Evolutionary conservation across 768 basidiomycete species (phyloP).

Genomic region (Rhodosporidiobolus odoratus): DNA sequence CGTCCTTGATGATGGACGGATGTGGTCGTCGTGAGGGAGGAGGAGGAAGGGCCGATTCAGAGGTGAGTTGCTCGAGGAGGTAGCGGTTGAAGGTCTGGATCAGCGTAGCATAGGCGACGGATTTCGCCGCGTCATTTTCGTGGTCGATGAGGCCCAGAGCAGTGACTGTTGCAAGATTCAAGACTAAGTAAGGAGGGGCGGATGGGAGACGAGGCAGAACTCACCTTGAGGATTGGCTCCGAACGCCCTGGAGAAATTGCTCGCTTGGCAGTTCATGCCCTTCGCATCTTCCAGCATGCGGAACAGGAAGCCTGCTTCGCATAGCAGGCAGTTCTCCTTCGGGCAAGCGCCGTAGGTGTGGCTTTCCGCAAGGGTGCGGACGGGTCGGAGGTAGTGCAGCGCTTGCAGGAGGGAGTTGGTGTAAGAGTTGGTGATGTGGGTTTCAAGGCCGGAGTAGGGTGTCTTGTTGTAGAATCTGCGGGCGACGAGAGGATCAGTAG

Average conservation of each 20-base stretch:
- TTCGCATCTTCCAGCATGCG: constrained; percentile 93
- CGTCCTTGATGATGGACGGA: constrained; percentile 41
- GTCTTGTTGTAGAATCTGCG: constrained; percentile 89
- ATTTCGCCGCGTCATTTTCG: constrained; percentile 55
- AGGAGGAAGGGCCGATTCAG: constrained; percentile 67
- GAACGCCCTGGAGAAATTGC: constrained; percentile 93
- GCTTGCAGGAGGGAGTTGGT: constrained; percentile 84
- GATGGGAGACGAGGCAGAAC: neutral
- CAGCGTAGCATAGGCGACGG: constrained; percentile 62
- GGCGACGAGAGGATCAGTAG: constrained; percentile 2
- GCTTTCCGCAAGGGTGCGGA: constrained; percentile 76
- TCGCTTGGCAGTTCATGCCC: constrained; percentile 91
- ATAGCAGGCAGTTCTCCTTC: constrained; percentile 85
- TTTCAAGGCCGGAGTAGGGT: constrained; percentile 82
- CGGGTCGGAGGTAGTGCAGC: constrained; percentile 75
- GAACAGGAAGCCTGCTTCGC: constrained; percentile 88
- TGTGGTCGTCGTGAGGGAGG: constrained; percentile 51
- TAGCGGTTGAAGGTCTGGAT: constrained; percentile 96
- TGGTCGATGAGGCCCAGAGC: constrained; percentile 84
- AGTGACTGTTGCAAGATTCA: constrained; percentile 48
- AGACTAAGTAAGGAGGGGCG: neutral
- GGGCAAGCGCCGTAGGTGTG: constrained; percentile 85
- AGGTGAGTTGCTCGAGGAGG: constrained; percentile 73
- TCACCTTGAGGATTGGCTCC: constrained; percentile 79
- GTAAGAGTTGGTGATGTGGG: constrained; percentile 94